A percentile compares a stretch with the other conserved stretches of the same genome.
Conservation (phyloP, 352 stramenopile species). For the Globisporangium ultimum region DNA sequence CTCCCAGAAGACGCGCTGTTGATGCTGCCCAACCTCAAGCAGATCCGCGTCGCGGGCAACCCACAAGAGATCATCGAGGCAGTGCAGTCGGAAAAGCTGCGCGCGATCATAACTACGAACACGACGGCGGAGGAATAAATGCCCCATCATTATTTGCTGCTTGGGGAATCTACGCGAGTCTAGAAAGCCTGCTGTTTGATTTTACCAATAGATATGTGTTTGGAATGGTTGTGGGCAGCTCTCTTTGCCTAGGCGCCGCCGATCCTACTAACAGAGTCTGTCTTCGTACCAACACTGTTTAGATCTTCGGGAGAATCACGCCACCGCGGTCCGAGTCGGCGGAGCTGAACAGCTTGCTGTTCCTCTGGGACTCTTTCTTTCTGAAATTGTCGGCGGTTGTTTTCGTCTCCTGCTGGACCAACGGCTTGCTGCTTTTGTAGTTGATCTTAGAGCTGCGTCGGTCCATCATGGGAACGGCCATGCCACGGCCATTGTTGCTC, state of each 20-base stretch:
- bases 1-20: conserved; percentile 43
- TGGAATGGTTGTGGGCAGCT: neutral
- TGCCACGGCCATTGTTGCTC: conserved; percentile 37
- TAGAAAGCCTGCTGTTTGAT: neutral
- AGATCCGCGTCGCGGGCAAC: conserved; percentile 51
- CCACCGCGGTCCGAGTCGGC: conserved; percentile 34
- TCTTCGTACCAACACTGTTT: no score
- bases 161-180: neutral
- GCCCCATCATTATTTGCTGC: no score
- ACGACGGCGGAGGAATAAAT: neutral
- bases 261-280: neutral
- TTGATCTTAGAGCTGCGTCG: conserved; percentile 48
- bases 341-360: conserved; percentile 25
- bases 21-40: conserved; percentile 28
- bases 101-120: conserved; percentile 28
- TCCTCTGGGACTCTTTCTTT: conserved; percentile 49
- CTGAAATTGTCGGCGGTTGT: conserved; percentile 16
- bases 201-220: conserved; percentile 6
- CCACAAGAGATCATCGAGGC: conserved; percentile 19
- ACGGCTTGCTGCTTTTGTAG: conserved; percentile 14
- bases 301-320: conserved; percentile 53
- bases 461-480: conserved; percentile 24
- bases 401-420: conserved; percentile 1
- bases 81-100: conserved; percentile 24
- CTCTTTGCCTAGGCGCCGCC: no score